Base-by-base conservation (phyloP, 345 rosid species). In the Brassica nigra region DNA sequence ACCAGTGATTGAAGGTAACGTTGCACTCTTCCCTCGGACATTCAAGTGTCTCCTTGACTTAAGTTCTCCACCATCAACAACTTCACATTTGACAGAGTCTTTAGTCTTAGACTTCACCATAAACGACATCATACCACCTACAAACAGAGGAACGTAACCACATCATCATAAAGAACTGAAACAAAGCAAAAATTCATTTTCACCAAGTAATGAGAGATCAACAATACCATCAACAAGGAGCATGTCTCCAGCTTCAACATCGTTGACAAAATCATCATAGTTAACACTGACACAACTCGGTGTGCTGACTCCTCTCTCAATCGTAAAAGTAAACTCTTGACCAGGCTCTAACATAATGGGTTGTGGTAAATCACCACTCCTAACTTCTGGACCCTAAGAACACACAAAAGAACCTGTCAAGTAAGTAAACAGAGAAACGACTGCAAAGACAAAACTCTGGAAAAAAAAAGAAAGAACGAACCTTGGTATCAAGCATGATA, bases 41-140 rank as follows among this genome's bases (percentile, higher is more conserved):
- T 95, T 95, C 82, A 95, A 71, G 80, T 95, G 99, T 69, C 99
- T 86, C 86, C 99, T 89, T 65, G 99, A 95, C 90, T 93, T 95
- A 28, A 95, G 94, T 87, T 93, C 99, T 83, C 98, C 98, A 80
- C 99, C 98, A 87, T 95, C 98, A 80, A 95, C 84, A 78, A 91
- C 99, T 84, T 89, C 96, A 86, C 98, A 93, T 81, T 83, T 88
- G 71, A 95, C 99, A 3, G 94, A 93, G 86, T 95, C 98, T 81
- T 90, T 91, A 4, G 98, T 95, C 89, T 91, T 95, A 37, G 95
- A 93, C 86, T 86, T 93, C 82, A 95, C 99, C 84, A 57, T 11
- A 16, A 95, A 83, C 4, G 99, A 93, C 99, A 95, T 93, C 99
- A 95, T 95, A 79, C 99, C 99, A 83, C 99, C 99, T 95, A 70